phyloP scores from a whole-genome alignment of 345 rosid species.

The Hibiscus mutabilis region DNA sequence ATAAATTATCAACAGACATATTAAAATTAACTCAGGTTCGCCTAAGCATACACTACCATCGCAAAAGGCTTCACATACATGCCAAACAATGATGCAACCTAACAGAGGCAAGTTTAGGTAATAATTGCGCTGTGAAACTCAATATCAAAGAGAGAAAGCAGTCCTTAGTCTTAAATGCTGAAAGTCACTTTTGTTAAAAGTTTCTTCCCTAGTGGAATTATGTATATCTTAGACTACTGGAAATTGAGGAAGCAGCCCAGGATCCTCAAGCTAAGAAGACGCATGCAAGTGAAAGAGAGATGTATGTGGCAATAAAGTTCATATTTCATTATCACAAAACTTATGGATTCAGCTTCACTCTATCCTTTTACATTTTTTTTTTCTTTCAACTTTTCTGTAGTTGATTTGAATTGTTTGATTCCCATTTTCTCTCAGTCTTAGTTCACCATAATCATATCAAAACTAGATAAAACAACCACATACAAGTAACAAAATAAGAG shows the following conservation, averaged over 20 bases:
- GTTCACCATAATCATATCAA: not conserved
- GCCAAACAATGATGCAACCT: not conserved
- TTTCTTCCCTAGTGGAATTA: not conserved
- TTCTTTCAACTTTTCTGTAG: not conserved
- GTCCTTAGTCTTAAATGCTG: not conserved
- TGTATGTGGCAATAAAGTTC: not conserved
- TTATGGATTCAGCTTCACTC: not conserved
- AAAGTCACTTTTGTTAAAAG: not conserved
- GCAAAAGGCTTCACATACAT: not conserved
- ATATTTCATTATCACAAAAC: not conserved
- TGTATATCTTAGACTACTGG: not conserved
- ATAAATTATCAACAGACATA: not conserved
- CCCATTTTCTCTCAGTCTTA: not conserved
- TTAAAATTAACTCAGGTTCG: not conserved
- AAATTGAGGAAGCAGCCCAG: not conserved
- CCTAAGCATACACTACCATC: not conserved
- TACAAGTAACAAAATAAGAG: constrained; percentile 12
- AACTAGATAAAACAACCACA: not conserved
- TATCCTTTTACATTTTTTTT: not conserved
- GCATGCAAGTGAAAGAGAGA: not conserved
- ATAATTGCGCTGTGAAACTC: not conserved
- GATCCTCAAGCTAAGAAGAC: not conserved
- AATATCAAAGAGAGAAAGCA: not conserved
- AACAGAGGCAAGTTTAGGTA: not conserved
- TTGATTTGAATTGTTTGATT: not conserved